Evolutionary conservation across 2,329 filamentous ascomycete species (phyloP).

Genomic region (Botryotinia calthae): DNA sequence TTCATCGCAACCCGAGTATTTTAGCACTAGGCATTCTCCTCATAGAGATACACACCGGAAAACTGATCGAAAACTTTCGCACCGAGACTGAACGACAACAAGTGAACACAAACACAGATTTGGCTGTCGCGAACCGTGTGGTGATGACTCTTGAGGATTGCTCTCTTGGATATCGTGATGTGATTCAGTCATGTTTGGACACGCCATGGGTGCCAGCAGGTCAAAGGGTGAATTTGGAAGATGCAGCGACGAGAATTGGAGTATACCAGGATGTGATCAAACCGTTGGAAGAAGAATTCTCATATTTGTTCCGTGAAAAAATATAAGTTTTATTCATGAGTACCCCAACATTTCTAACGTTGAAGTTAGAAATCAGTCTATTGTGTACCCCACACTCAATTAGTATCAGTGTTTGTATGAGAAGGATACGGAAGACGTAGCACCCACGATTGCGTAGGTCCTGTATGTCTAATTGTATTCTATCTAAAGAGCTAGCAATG

Average conservation of each 20-base stretch:
- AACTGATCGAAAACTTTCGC: background rate
- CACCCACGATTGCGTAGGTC: too few species aligned
- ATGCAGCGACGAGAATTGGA: background rate
- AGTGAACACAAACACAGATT: conserved; percentile 6
- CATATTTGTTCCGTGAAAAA: conserved; percentile 4
- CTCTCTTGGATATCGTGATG: conserved; percentile 13
- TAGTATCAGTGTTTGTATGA: too few species aligned
- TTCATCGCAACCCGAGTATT: conserved; percentile 1
- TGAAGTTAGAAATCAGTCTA: background rate
- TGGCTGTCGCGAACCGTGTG: background rate
- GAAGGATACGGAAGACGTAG: too few species aligned
- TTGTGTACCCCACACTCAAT: too few species aligned
- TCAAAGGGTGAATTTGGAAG: conserved; percentile 1
- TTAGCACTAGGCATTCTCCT: conserved; percentile 1
- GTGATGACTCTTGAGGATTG: conserved; percentile 2
- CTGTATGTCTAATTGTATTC: too few species aligned
- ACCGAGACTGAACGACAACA: background rate
- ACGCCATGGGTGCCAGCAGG: conserved; percentile 6
- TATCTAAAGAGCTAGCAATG: too few species aligned
- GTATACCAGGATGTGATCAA: conserved; percentile 8
- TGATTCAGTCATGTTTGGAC: conserved; percentile 3
- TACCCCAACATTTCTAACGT: background rate
- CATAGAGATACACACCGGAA: background rate
- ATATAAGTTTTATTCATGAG: background rate
- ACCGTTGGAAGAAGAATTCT: conserved; percentile 3